Evolutionary conservation across 352 stramenopile genomes (phyloP), one percentile per base, ranked within the genome.

Genomic region (Globisporangium barbulae): DNA sequence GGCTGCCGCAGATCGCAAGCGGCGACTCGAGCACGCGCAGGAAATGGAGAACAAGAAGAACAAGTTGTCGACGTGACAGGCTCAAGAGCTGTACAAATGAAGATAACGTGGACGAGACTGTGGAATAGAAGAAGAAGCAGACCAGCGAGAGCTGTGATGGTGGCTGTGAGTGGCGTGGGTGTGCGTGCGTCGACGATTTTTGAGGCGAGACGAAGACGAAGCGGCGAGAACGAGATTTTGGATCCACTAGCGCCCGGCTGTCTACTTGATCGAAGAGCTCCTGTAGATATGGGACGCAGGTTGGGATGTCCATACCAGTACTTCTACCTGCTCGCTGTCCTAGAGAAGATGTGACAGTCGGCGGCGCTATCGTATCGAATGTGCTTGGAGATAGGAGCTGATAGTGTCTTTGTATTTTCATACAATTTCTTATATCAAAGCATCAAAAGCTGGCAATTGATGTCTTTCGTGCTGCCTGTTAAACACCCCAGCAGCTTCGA

Each of bases 1-100:
- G 61, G 71, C 55, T 22, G 75, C 66, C 0, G 71, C 73, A 5
- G 79, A 90, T 59, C 83, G 80, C 52, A 90, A 91, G 64, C 83
- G 78, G 45, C 65, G 79, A 41, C 54, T 88, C 35, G 80, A 89
- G 30, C 71, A 53, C 19, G 65, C 33, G 5, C 53, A 72, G 58
- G 47, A 63, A 55, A 69, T 64, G 17, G 67, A 84, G 53, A 73
- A 68, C 52, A 87, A 88, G 72, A 88, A 88, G 71, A 81, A 62
- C 62, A 82, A 81, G 69, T 22, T 88, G 44, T 85, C 78, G 33
- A 58, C 76, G 31, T 88, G 72, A 85, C 37, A 3, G 15, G n/a
- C n/a, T n/a, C n/a, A n/a, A n/a, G n/a, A n/a, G n/a, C 5, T 39
- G 10, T 37, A 39, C 22, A 54, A 25, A 17, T 15, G 48, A 19